Conservation (phyloP, 352 stramenopile genomes). For the Pythium scleroteichum region DNA sequence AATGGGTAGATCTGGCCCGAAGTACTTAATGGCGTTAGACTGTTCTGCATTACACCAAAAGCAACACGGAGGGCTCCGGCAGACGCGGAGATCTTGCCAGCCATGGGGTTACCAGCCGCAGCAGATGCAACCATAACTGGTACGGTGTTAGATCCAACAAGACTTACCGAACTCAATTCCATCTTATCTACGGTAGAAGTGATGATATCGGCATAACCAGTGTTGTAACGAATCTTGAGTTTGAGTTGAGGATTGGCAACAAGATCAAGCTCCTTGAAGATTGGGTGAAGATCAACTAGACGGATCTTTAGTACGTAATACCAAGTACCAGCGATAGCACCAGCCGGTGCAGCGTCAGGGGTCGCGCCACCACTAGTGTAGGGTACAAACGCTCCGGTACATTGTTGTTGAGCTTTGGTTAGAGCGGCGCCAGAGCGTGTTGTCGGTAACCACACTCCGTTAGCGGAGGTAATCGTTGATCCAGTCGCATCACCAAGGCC, state of each 20-base stretch:
- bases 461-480: not conserved
- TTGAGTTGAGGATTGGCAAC: slow-evolving; percentile 28
- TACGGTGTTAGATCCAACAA: slow-evolving; percentile 15
- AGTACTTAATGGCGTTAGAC: slow-evolving; percentile 1
- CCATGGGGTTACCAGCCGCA: slow-evolving; percentile 20
- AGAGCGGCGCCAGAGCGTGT: not conserved
- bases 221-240: slow-evolving; percentile 15
- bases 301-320: slow-evolving; percentile 29
- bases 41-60: slow-evolving; percentile 24
- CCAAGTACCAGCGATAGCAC: slow-evolving; percentile 18
- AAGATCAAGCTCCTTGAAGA: slow-evolving; percentile 30
- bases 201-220: slow-evolving; percentile 7
- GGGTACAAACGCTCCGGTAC: slow-evolving; percentile 14
- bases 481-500: slow-evolving; percentile 3
- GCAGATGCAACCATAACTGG: slow-evolving; percentile 26
- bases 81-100: slow-evolving; percentile 4
- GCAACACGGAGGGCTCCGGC: slow-evolving; percentile 1
- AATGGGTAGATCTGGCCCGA: slow-evolving; percentile 13
- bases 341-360: slow-evolving; percentile 7
- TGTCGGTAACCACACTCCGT: slow-evolving; percentile 1
- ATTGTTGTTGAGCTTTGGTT: slow-evolving; percentile 17
- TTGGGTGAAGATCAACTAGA: slow-evolving; percentile 26
- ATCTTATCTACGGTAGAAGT: slow-evolving; percentile 7
- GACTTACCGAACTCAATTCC: slow-evolving; percentile 1
- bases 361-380: too few relatives aligned